Base-by-base conservation (phyloP, 768 basidiomycete genomes). In the Cystobasidium onofrii region DNA sequence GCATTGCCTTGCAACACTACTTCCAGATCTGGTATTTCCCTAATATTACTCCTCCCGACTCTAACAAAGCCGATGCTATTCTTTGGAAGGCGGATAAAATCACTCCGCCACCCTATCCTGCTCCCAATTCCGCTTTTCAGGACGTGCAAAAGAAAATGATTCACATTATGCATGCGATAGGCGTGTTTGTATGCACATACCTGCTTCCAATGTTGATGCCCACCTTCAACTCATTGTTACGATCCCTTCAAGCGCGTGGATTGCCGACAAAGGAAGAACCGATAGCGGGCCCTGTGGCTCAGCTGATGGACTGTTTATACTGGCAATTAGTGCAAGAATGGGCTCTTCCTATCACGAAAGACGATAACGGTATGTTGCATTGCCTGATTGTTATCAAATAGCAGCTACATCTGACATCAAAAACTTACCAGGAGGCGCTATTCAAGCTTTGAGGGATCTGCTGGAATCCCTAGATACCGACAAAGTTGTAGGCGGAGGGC, bases 261-360 rank as follows among this genome's bases (percentile, higher is more conserved):
- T n/a, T 50, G 39, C 65, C 65, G 17, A 67, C 54, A 46, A 36
- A 67, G 50, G 13, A 33, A 43, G 50, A 67, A 31, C 31, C 65
- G 12, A 17, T 50, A 52, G 36, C 65, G 9, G 65, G 65, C 10
- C 31, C 29, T 20, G 36, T 67, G 7, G 65, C 65, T 4, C 65
- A 67, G 65, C 50, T 46, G 3, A 67, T 67, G 65, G 65, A 67
- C 50, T 67, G 65, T 52, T 20, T 67, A 17, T 67, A 67, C 27
- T 67, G 65, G 65, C 65, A 67, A 29, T 23, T 67, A 4, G 65
- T 67, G 27, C 41, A 67, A n/a, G 65, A 52, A 33, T 67, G 46
- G 41, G 39, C 65, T 3, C 23, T 67, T 33, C 65, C 65, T 31
- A 46, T 67, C 7, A 46, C 65, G 10, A 34, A 67, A 20, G 25